Evolutionary conservation across 176 grass and related monocot species (phyloP).

Genomic region (Pharus latifolius): DNA sequence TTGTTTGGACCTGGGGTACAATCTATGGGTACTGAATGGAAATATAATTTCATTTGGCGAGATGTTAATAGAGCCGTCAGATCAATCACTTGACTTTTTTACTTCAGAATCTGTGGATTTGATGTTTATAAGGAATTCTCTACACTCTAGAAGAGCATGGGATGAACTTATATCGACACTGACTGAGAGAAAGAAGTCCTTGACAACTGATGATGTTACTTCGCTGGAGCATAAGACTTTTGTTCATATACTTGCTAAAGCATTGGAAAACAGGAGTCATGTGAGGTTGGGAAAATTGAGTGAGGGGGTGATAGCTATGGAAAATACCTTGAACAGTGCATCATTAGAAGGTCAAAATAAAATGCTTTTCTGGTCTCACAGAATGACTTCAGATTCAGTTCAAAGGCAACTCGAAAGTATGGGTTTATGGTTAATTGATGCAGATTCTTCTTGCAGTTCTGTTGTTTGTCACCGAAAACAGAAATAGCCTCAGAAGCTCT

Average conservation of each 20-base stretch:
- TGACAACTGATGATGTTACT: conserved; percentile 4
- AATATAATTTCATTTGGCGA: conserved; percentile 62
- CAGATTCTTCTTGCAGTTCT: conserved; percentile 74
- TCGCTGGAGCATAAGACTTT: conserved; percentile 22
- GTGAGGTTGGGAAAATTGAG: conserved; percentile 44
- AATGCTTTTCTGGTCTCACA: conserved; percentile 48
- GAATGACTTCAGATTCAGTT: conserved; percentile 37
- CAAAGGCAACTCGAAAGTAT: conserved; percentile 46
- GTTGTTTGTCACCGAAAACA: conserved; percentile 60
- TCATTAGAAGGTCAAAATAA: conserved; percentile 16
- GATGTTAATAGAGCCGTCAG: conserved; percentile 33
- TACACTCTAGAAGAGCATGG: conserved; percentile 49
- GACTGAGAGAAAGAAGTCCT: conserved; percentile 9
- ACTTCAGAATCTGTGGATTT: conserved; percentile 36
- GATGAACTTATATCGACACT: conserved; percentile 36
- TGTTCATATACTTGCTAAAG: conserved; percentile 25
- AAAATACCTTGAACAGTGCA: conserved; percentile 25
- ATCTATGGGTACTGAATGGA: conserved; percentile 67
- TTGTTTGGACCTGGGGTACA: conserved; percentile 68
- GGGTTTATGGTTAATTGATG: conserved; percentile 66
- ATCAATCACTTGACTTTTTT: conserved; percentile 56
- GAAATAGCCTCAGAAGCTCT: conserved; percentile 5
- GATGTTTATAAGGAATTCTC: conserved; percentile 61
- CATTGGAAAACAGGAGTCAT: conserved; percentile 23
- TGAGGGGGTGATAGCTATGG: conserved; percentile 16